A percentile compares a stretch with the other conserved stretches of the same genome.
Evolutionary conservation across 805 yeast genomes (phyloP).

Genomic region (Saturnispora serradocipensis): DNA sequence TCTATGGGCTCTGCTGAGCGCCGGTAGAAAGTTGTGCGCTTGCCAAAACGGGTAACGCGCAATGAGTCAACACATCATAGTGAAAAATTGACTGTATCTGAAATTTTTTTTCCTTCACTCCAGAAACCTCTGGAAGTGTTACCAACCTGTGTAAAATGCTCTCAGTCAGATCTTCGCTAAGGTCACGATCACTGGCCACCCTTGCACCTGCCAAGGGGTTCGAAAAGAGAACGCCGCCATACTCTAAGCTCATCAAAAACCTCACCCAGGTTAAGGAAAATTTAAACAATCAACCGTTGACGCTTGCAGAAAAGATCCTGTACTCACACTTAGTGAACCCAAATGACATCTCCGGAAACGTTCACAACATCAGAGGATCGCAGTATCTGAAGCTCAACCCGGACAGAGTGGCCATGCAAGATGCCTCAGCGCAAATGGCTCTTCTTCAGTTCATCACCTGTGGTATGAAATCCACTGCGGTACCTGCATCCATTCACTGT

Average conservation of each 20-base stretch:
- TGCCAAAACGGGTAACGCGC: conserved; percentile 1
- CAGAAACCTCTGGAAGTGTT: too few relatives aligned
- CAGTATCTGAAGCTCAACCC: conserved; percentile 92
- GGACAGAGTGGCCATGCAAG: conserved; percentile 98
- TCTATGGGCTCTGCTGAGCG: background rate
- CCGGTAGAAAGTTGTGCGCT: background rate
- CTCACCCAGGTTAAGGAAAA: conserved; percentile 34
- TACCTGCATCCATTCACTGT: conserved; percentile 95
- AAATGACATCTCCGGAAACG: conserved; percentile 57
- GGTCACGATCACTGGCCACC: conserved; percentile 1
- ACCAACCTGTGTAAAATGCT: background rate
- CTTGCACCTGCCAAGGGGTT: conserved; percentile 44
- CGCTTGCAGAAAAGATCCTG: conserved; percentile 90
- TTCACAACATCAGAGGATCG: conserved; percentile 57
- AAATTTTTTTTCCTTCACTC: background rate
- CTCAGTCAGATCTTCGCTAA: background rate
- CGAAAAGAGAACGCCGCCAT: conserved; percentile 78
- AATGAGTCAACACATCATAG: background rate
- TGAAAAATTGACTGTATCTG: background rate
- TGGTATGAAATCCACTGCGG: conserved; percentile 83
- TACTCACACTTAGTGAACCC: conserved; percentile 95
- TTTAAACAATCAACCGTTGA: conserved; percentile 50
- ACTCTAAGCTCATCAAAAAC: conserved; percentile 60
- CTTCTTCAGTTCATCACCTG: conserved; percentile 94
- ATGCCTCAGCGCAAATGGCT: conserved; percentile 99